These are phyloP conservation scores for Diutina mesorugosa DNA, from an alignment of 1,139 yeast species.

Conservation along the genomic window DNA sequence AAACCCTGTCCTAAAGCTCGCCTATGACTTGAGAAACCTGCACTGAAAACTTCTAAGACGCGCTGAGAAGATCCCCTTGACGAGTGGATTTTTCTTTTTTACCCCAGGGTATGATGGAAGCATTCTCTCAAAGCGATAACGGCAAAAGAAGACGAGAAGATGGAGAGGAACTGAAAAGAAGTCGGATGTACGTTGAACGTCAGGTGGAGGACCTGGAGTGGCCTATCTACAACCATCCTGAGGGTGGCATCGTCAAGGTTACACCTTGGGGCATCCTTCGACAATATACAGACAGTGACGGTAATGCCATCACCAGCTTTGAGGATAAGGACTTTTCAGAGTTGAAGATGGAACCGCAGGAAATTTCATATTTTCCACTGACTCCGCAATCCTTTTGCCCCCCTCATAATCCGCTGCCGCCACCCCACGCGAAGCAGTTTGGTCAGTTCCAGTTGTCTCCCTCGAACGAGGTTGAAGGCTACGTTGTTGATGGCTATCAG, in stretches of 20 bases:
- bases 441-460: background rate
- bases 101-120: background rate
- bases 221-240: constrained; percentile 52
- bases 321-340: constrained; percentile 1
- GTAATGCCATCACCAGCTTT: background rate
- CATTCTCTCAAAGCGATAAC: background rate
- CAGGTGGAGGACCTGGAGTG: constrained; percentile 25
- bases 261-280: constrained; percentile 43
- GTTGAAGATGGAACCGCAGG: constrained; percentile 1
- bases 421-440: background rate
- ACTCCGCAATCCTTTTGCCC: constrained; percentile 1
- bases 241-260: constrained; percentile 50
- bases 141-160: constrained; percentile 10
- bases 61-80: background rate
- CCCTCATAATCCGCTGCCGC: background rate
- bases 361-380: background rate
- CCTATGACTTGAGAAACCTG: background rate
- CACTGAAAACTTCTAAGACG: background rate
- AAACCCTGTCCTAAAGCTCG: background rate
- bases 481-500: background rate
- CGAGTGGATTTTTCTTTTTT: background rate
- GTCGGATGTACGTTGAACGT: constrained; percentile 8
- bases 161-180: constrained; percentile 6
- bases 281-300: background rate
- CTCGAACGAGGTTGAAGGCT: background rate